Evolutionary conservation across 257 asterid species (phyloP).

Genomic region (Solanum virginianum): DNA sequence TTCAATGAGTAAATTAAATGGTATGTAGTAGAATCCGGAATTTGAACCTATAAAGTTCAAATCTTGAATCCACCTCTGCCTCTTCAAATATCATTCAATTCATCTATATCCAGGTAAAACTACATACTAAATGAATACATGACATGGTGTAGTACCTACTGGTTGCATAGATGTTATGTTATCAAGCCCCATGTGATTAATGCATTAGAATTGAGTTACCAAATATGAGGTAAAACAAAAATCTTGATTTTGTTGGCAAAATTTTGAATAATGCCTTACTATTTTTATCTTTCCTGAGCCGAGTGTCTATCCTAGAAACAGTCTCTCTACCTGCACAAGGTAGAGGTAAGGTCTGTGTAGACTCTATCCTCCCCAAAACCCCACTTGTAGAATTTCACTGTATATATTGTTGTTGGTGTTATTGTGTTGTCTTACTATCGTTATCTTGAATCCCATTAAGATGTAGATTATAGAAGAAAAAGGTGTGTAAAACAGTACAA

Average conservation of each 20-base stretch:
- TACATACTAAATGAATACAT: not conserved
- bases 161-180: not conserved
- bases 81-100: not conserved
- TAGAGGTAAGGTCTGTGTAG: too few relatives aligned
- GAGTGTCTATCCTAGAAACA: too few relatives aligned
- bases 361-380: too few relatives aligned
- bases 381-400: too few relatives aligned
- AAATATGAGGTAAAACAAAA: not conserved
- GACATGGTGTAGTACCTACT: not conserved
- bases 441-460: not conserved
- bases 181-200: not conserved
- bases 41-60: not conserved
- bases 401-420: too few relatives aligned
- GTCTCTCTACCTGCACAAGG: too few relatives aligned
- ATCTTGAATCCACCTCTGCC: not conserved
- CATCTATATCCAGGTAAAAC: not conserved
- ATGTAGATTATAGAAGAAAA: not conserved
- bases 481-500: not conserved
- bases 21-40: not conserved
- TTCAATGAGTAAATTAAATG: not conserved
- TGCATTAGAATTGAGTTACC: not conserved
- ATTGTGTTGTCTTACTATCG: too few relatives aligned
- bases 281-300: not conserved
- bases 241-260: not conserved
- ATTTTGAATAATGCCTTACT: not conserved